Evolutionary conservation across 179 eudicot genomes (phyloP), one percentile per base, ranked within the genome.

Genomic region (Spinacia oleracea): DNA sequence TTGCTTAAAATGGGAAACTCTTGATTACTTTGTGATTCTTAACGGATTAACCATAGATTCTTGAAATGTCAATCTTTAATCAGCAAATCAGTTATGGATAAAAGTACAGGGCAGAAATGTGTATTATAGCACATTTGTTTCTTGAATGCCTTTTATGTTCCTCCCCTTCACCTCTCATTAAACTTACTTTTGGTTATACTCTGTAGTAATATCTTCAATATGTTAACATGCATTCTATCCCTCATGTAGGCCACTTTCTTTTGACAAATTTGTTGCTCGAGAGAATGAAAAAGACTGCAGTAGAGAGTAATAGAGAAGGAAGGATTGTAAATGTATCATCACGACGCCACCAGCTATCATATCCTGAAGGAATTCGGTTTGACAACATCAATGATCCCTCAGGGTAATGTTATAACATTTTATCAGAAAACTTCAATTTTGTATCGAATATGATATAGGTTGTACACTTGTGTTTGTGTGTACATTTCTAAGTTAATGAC

Each of bases 291-390:
- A 82, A 75, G 58, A 87, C 97, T 31, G 85, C 86, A n/a, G 66
- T 43, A 12, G 80, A 81, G 45, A 85, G 82, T 43, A 80, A 76
- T 14, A 80, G 74, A 76, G 93, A 91, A 82, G 97, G 93, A 77
- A 89, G 97, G 86, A 89, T 92, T 29, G 88, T 92, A 63, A 92
- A 89, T 75, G 87, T 92, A 70, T 89, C 94, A 73, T 92, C 97
- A 0, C 70, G 83, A 23, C 81, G 86, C 23, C 86, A 83, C 78
- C 73, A 77, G 78, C 75, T 83, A 29, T 80, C 83, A 60, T 83
- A 83, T 81, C 76, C 81, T 6, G 86, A 86, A 77, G 89, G 91
- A 70, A 89, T 87, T 72, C 84, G 79, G 10, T 89, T 85, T 74
- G 85, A 81, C 40, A 79, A 69, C 65, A 83, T 83, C 45, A 83